Conservation (phyloP, 2,329 filamentous ascomycete genomes). For the Verticillium alfalfae region DNA sequence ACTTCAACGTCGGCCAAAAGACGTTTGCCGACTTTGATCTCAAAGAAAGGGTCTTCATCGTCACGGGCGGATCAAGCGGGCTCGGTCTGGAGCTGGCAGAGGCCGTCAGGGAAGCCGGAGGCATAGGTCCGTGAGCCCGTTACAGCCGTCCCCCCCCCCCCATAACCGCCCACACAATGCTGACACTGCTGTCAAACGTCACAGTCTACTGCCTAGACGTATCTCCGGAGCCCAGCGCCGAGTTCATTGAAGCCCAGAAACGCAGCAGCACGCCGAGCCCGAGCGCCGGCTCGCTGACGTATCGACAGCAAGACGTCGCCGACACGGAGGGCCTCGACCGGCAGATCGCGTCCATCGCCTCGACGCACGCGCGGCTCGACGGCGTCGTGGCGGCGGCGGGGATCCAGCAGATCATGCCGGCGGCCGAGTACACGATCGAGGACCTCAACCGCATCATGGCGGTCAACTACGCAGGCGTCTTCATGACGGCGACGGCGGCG, state of each 20-base stretch:
- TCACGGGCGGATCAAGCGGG: conserved; percentile 67
- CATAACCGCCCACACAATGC: not conserved
- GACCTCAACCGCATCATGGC: conserved; percentile 58
- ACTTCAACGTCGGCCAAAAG: conserved; percentile 22
- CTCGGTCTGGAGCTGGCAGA: conserved; percentile 71
- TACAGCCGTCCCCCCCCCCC: conserved; percentile 2
- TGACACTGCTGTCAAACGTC: not conserved
- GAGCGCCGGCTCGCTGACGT: conserved; percentile 59
- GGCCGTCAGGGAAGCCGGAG: conserved; percentile 69
- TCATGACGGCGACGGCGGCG: conserved; percentile 65
- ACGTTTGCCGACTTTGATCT: conserved; percentile 65
- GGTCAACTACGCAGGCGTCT: conserved; percentile 65
- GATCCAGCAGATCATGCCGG: conserved; percentile 62
- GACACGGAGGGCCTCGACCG: conserved; percentile 54
- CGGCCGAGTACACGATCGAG: conserved; percentile 58
- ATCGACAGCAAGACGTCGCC: conserved; percentile 63
- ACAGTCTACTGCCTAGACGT: conserved; percentile 54
- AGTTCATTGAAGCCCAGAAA: conserved; percentile 56
- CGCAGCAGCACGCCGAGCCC: conserved; percentile 25
- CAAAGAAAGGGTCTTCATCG: conserved; percentile 60
- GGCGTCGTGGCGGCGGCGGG: conserved; percentile 67
- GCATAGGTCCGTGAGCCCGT: conserved; percentile 40
- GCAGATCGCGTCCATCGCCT: conserved; percentile 54
- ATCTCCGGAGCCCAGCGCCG: conserved; percentile 40
- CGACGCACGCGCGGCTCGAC: conserved; percentile 56